phyloP scores from a whole-genome alignment of 257 asterid genomes.

The Salvia splendens region DNA sequence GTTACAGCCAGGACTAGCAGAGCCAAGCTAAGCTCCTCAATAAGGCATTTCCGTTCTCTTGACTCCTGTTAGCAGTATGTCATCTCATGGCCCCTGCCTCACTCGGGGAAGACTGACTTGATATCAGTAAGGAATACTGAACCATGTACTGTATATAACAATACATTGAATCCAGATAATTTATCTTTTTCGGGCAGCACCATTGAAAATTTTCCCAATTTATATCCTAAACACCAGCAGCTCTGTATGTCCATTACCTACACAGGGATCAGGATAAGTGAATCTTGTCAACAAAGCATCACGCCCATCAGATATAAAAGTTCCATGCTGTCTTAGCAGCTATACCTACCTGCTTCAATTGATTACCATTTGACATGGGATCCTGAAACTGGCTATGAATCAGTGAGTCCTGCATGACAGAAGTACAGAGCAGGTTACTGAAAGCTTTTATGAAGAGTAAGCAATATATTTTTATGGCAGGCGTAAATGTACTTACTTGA shows the following conservation, averaged over 20 bases:
- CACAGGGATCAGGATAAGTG: conserved; percentile 35
- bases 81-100: conserved; percentile 24
- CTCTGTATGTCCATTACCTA: conserved; percentile 56
- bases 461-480: conserved; percentile 6
- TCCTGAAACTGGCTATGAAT: conserved; percentile 57
- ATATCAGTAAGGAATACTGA: conserved; percentile 18
- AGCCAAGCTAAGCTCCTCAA: conserved; percentile 21
- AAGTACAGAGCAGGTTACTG: conserved; percentile 11
- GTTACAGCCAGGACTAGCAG: conserved; percentile 23
- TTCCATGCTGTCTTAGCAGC: conserved; percentile 18
- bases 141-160: not conserved
- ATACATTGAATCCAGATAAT: conserved; percentile 5
- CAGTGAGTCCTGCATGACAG: conserved; percentile 48
- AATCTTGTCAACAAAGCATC: conserved; percentile 28
- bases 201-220: conserved; percentile 20
- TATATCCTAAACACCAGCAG: conserved; percentile 47
- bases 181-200: conserved; percentile 1
- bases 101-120: conserved; percentile 19
- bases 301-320: conserved; percentile 15
- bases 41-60: conserved; percentile 9
- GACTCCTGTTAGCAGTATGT: conserved; percentile 17
- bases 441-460: conserved; percentile 3
- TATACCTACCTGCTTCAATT: conserved; percentile 51
- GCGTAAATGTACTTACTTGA: conserved; percentile 45
- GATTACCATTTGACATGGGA: conserved; percentile 47